phyloP scores from a whole-genome alignment of 352 stramenopile genomes.

The Peronospora destructor region DNA sequence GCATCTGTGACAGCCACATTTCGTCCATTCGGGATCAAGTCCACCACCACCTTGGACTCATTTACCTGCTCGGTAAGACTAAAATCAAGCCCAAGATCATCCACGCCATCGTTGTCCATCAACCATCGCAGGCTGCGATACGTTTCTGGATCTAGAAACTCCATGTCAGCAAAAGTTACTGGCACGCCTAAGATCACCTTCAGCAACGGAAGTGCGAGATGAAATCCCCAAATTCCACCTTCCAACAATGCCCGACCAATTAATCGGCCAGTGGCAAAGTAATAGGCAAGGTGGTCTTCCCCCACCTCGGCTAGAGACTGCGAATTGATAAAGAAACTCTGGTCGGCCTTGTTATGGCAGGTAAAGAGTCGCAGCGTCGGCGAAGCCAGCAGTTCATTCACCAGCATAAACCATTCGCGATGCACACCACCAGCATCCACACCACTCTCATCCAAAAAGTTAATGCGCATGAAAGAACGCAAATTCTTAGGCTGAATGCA shows the following conservation, averaged over 20 bases:
- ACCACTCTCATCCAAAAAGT: constrained; percentile 80
- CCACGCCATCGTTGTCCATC: constrained; percentile 44
- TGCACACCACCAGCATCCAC: constrained; percentile 84
- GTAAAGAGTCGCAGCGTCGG: constrained; percentile 44
- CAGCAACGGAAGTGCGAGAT: constrained; percentile 92
- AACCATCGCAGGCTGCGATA: constrained; percentile 54
- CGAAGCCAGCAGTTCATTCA: constrained; percentile 52
- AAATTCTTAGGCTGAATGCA: constrained; percentile 53
- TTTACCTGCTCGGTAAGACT: constrained; percentile 36
- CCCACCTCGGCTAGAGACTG: constrained; percentile 43
- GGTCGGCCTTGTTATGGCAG: constrained; percentile 49
- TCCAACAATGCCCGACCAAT: constrained; percentile 71
- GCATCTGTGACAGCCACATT: constrained; percentile 88
- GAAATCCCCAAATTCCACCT: constrained; percentile 87
- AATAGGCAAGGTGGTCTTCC: constrained; percentile 59
- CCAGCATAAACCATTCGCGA: constrained; percentile 90
- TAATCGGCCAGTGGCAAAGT: constrained; percentile 50
- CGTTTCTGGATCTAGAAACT: constrained; percentile 54
- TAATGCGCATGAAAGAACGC: constrained; percentile 74
- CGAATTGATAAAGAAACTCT: constrained; percentile 56
- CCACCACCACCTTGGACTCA: constrained; percentile 32
- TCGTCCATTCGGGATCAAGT: constrained; percentile 41
- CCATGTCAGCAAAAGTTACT: constrained; percentile 90
- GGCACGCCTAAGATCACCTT: constrained; percentile 96
- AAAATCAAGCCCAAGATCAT: constrained; percentile 57